Base-by-base conservation (phyloP, 257 asterid genomes). In the Verbena officinalis region DNA sequence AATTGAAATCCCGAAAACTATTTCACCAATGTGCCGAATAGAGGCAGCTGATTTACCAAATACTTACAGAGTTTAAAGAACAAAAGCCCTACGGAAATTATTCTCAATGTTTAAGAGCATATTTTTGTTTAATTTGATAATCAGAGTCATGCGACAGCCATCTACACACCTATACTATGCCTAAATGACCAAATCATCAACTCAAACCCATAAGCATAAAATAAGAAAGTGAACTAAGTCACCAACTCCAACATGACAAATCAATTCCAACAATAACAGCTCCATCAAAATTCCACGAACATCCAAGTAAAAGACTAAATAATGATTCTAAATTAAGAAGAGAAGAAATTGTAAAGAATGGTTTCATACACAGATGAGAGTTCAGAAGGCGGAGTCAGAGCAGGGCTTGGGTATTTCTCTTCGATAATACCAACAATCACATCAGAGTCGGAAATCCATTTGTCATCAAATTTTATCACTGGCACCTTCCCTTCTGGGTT, bases 401-500 rank as follows among this genome's bases (percentile, higher is more conserved):
- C 51, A 19, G 92, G 96, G 31, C 58, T 64, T 7, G 95, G 96
- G 73, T 74, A 85, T 78, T 90, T 90, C 78, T 87, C 91, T 70
- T 88, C 96, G 15, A 90, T 49, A n/a, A 82, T 43, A 11, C 79
- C 93, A 65, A 84, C 89, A 53, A 88, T 86, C 33, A 86, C 91
- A 73, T 88, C 97, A 73, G 97, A 90, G 45, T 90, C 96, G 17
- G 91, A 56, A 57, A 85, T 71, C 95, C 95, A 85, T 70, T 83
- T 79, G 42, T 74, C 96, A 64, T 86, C 96, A 52, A 84, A 69
- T 59, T 90, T 88, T 46, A 86, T 77, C 59, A 84, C 75, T 0
- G 97, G 96, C 53, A 88, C 95, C 73, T 86, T 83, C 62, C 97
- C 97, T 69, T 82, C 92, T 30, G 97, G 93, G 24, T 73, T 80